phyloP scores from a whole-genome alignment of 352 stramenopile genomes.

The Phytophthora sp. region DNA sequence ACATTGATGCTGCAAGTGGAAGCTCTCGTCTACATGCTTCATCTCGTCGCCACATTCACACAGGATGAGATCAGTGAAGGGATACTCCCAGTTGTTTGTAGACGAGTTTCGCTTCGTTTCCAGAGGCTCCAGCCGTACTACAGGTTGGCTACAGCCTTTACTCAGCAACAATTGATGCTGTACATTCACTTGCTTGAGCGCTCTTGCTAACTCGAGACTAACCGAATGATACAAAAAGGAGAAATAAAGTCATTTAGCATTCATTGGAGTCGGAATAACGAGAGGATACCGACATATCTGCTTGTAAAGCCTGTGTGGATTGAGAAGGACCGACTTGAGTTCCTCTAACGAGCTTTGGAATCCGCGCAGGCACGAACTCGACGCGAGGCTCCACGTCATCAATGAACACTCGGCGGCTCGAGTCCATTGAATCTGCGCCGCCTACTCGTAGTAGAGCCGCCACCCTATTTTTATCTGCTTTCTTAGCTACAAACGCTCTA shows the following conservation, averaged over 20 bases:
- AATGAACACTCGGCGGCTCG: conserved; percentile 1
- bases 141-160: conserved; percentile 34
- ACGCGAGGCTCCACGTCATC: conserved; percentile 16
- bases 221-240: neutral
- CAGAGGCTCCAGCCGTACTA: conserved; percentile 16
- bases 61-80: conserved; percentile 37
- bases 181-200: conserved; percentile 44
- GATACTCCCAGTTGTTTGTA: conserved; percentile 16
- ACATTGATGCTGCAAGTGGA: conserved; percentile 51
- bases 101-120: neutral
- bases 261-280: neutral
- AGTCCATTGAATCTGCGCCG: neutral
- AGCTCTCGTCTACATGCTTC: conserved; percentile 27
- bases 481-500: conserved; percentile 3
- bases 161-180: conserved; percentile 42
- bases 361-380: conserved; percentile 39
- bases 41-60: conserved; percentile 71
- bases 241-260: neutral
- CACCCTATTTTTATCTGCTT: conserved; percentile 27
- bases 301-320: conserved; percentile 16
- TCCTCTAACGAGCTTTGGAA: conserved; percentile 25
- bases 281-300: conserved; percentile 22
- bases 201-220: conserved; percentile 45
- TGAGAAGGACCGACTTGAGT: conserved; percentile 6
- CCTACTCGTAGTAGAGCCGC: no score